phyloP scores from a whole-genome alignment of 2,329 filamentous ascomycete species.

The Byssoonygena ceratinophila region DNA sequence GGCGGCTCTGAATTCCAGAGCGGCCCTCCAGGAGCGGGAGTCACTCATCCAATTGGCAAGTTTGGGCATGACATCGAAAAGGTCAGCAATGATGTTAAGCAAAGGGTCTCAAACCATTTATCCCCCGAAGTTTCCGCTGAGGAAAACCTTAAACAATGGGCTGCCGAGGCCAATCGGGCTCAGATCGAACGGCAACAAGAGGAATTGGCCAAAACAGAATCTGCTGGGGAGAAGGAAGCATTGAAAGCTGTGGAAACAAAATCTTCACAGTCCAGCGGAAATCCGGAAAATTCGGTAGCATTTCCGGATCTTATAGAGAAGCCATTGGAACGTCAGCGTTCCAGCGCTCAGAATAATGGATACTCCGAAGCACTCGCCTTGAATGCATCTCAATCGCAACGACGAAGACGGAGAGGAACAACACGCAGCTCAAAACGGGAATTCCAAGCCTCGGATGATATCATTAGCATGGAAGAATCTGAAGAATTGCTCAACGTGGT shows the following conservation, averaged over 20 bases:
- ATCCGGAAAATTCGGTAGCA: constrained; percentile 19
- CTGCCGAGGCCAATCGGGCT: constrained; percentile 26
- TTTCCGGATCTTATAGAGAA: constrained; percentile 22
- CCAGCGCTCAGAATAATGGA: constrained; percentile 26
- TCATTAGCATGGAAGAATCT: constrained; percentile 63
- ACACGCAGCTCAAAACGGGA: constrained; percentile 40
- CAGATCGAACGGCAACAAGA: constrained; percentile 28
- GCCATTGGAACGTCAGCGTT: constrained; percentile 24
- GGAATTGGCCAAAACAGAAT: constrained; percentile 24
- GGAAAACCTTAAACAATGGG: constrained; percentile 29
- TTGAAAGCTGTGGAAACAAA: constrained; percentile 25
- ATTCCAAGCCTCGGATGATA: constrained; percentile 54
- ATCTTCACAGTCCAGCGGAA: constrained; percentile 20
- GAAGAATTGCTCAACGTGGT: constrained; percentile 71
- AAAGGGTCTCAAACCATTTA: constrained; percentile 22
- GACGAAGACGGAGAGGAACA: constrained; percentile 35
- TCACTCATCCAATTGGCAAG: constrained; percentile 12
- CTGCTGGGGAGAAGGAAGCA: constrained; percentile 37
- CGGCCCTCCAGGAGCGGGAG: constrained; percentile 31
- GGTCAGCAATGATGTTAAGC: constrained; percentile 24
- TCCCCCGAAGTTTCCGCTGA: constrained; percentile 20
- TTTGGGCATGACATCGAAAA: constrained; percentile 23
- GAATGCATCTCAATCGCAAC: constrained; percentile 27
- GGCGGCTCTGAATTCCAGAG: constrained; percentile 31
- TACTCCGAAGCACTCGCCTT: constrained; percentile 35